Evolutionary conservation across 306 rosid species (phyloP), one percentile per base, ranked within the genome.

Genomic region (Vicia sativa): DNA sequence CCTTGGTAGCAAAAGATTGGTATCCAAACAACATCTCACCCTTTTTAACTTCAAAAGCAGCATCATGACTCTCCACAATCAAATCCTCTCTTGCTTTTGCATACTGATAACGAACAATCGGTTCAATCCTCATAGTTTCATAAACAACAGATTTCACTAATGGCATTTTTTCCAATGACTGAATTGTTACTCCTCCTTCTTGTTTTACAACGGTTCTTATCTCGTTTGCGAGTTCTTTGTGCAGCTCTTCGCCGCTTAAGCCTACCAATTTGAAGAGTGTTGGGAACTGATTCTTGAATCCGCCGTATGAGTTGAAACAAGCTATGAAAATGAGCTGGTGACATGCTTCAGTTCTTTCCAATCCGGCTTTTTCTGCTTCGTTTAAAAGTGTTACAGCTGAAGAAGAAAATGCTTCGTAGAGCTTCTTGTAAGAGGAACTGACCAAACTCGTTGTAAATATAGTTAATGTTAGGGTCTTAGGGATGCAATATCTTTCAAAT

Each of bases 11-110:
- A 1, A 91, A 77, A 0, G 88, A 84, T 65, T 84, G 90, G 61
- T 71, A 87, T 12, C 92, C 97, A 6, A 91, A 88, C 9, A 91
- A 59, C 90, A 78, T 82, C 72, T 91, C 92, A 0, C 92, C 92
- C 46, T 79, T 84, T 68, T 86, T 84, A 50, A 88, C 75, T 86
- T 75, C 35, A 55, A 74, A 91, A 8, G 82, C 11, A 0, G 85
- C 81, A 15, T 88, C 90, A 12, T 88, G 95, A 58, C 81, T 86
- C 0, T 21, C 58, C 21, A 91, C 53, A 6, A 86, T 70, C 2
- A 86, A 6, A 38, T 91, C 86, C 64, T 87, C 80, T 75, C 86
- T 87, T 19, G 95, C 95, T 37, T 65, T 80, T 0, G 75, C 97
- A 73, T 84, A 88, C 34, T 87, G 95, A 37, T 76, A 87, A 4